phyloP scores from a whole-genome alignment of 1,284 basidiomycete genomes.

The Mrakiaceae sp. region DNA sequence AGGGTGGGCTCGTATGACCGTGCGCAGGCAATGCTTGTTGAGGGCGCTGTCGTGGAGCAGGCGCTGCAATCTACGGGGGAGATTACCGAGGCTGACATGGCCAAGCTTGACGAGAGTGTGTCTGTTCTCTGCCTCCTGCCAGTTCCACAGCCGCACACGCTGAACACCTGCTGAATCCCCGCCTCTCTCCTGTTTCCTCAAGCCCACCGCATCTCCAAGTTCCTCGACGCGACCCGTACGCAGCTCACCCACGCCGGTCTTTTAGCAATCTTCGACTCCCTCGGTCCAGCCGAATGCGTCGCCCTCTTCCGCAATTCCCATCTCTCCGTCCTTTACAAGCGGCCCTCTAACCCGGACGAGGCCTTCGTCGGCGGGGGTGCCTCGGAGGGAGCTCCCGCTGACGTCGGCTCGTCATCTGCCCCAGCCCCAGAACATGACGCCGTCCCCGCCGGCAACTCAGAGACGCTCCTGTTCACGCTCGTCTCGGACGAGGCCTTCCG shows the following conservation, averaged over 20 bases:
- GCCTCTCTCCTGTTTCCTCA: background rate
- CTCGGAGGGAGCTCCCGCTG: no score
- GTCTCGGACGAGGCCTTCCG: constrained; percentile 72
- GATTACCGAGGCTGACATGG: background rate
- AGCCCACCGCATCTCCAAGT: constrained; percentile 51
- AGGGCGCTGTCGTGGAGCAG: constrained; percentile 4
- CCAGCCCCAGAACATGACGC: no score
- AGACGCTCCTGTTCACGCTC: constrained; percentile 57
- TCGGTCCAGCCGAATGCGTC: constrained; percentile 24
- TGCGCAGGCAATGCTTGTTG: constrained; percentile 6
- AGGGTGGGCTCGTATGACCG: constrained; percentile 12
- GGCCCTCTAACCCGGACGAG: constrained; percentile 23
- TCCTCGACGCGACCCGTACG: constrained; percentile 59
- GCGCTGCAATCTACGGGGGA: background rate
- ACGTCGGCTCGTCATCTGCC: no score
- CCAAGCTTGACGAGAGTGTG: constrained; percentile 2
- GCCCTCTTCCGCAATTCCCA: constrained; percentile 74
- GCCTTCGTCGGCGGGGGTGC: constrained; percentile 15
- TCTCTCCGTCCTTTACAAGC: constrained; percentile 71
- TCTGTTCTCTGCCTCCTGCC: background rate
- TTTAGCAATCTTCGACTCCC: constrained; percentile 29
- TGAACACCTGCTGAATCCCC: background rate
- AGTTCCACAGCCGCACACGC: constrained; percentile 32
- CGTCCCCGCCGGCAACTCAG: background rate
- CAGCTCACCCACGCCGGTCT: constrained; percentile 45